phyloP scores from a whole-genome alignment of 345 rosid genomes.

The Carallia pectinifolia region DNA sequence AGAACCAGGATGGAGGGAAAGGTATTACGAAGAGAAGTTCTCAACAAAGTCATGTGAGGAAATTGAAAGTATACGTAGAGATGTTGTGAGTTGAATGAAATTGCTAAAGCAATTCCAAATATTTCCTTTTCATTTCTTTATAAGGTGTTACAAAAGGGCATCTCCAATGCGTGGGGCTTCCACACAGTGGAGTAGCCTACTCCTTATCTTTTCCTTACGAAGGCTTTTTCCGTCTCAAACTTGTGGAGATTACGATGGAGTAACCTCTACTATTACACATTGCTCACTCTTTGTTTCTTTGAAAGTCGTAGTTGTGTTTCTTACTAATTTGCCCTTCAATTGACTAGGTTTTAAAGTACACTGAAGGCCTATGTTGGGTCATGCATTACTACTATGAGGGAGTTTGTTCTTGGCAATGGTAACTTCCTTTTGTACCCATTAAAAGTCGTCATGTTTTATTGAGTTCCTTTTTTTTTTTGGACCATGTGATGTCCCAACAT shows the following conservation, averaged over 20 bases:
- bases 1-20: constrained; percentile 87
- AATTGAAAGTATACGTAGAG: constrained; percentile 66
- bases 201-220: too few relatives aligned
- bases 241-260: too few relatives aligned
- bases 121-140: neutral
- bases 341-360: constrained; percentile 67
- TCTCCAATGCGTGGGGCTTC: too few relatives aligned
- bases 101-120: constrained; percentile 6
- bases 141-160: neutral
- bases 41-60: constrained; percentile 58
- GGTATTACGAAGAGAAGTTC: constrained; percentile 90
- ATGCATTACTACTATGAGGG: constrained; percentile 97
- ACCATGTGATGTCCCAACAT: neutral
- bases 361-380: constrained; percentile 96
- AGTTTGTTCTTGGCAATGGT: constrained; percentile 98
- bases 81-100: constrained; percentile 65
- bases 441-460: constrained; percentile 17
- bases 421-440: constrained; percentile 7
- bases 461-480: neutral
- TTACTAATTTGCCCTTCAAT: constrained; percentile 20
- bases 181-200: too few relatives aligned
- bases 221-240: too few relatives aligned
- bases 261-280: too few relatives aligned
- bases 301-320: neutral
- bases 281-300: too few relatives aligned